These are phyloP conservation scores for Boletus rex-veris DNA, from an alignment of 768 basidiomycete species.

Conservation along the genomic window DNA sequence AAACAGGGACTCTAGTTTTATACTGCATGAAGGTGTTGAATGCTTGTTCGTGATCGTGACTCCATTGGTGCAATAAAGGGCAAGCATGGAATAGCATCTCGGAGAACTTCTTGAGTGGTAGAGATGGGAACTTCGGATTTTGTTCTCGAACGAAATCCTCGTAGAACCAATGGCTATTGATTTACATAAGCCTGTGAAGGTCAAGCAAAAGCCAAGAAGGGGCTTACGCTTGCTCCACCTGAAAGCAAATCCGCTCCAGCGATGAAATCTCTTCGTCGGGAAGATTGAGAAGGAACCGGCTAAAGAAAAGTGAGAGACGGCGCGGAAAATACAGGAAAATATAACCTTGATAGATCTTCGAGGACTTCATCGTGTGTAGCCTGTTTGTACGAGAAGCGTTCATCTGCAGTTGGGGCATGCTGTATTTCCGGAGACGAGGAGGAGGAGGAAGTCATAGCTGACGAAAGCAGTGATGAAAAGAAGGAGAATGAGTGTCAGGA, in stretches of 20 bases:
- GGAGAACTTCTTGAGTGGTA: conserved; percentile 90
- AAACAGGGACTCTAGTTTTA: conserved; percentile 95
- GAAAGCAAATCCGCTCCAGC: conserved; percentile 93
- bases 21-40: conserved; percentile 93
- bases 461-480: conserved; percentile 27
- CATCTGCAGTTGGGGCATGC: conserved; percentile 41
- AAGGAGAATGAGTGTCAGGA: conserved; percentile 31
- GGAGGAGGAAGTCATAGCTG: conserved; percentile 68
- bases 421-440: conserved; percentile 76
- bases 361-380: conserved; percentile 82
- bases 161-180: conserved; percentile 94
- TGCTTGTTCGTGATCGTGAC: conserved; percentile 78
- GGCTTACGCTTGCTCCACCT: conserved; percentile 97
- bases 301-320: conserved; percentile 31
- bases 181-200: conserved; percentile 12
- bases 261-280: conserved; percentile 90
- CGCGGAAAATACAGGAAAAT: conserved; percentile 11
- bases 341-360: conserved; percentile 84
- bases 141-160: conserved; percentile 97
- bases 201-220: conserved; percentile 3
- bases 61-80: conserved; percentile 79
- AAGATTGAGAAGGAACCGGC: conserved; percentile 95
- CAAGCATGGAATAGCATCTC: conserved; percentile 85
- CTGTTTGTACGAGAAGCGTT: conserved; percentile 59
- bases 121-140: conserved; percentile 81